These are phyloP conservation scores for Fusarium ramigenum DNA, from an alignment of 2,329 filamentous ascomycete genomes.

Conservation along the genomic window DNA sequence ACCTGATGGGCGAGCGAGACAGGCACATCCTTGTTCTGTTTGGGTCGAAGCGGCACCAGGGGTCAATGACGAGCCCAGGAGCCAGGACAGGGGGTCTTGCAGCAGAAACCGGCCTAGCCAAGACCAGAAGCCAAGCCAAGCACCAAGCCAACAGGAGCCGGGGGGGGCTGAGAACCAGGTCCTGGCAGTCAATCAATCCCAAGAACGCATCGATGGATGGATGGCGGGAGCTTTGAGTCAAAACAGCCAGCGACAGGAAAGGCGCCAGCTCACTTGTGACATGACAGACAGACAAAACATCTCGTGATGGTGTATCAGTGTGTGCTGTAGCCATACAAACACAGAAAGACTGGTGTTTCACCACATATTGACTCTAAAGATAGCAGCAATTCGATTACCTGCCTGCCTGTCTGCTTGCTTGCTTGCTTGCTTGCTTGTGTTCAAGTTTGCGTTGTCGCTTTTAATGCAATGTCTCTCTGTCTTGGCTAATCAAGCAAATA, in stretches of 20 bases:
- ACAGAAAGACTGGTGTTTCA: constrained; percentile 21
- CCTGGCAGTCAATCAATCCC: background rate
- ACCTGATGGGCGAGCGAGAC: constrained; percentile 14
- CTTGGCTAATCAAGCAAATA: constrained; percentile 6
- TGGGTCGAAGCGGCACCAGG: constrained; percentile 17
- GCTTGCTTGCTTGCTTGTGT: background rate
- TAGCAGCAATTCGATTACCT: constrained; percentile 14
- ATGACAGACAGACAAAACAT: background rate
- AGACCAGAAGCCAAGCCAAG: constrained; percentile 13
- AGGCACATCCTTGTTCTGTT: constrained; percentile 15
- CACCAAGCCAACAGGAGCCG: background rate
- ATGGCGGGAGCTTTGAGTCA: background rate
- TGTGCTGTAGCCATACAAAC: background rate
- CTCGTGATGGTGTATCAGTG: constrained; percentile 8
- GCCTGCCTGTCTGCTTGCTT: background rate
- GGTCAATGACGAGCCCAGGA: constrained; percentile 6
- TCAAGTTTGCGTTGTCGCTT: background rate
- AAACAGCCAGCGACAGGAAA: background rate
- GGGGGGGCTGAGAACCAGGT: background rate
- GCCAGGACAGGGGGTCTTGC: constrained; percentile 12
- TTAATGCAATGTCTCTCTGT: background rate
- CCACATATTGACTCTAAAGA: constrained; percentile 31
- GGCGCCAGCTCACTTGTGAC: constrained; percentile 14
- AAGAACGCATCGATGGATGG: background rate
- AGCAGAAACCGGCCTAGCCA: constrained; percentile 24